These are phyloP conservation scores for Pontederia crassipes DNA, from an alignment of 176 grass and related monocot species.

Conservation along the genomic window DNA sequence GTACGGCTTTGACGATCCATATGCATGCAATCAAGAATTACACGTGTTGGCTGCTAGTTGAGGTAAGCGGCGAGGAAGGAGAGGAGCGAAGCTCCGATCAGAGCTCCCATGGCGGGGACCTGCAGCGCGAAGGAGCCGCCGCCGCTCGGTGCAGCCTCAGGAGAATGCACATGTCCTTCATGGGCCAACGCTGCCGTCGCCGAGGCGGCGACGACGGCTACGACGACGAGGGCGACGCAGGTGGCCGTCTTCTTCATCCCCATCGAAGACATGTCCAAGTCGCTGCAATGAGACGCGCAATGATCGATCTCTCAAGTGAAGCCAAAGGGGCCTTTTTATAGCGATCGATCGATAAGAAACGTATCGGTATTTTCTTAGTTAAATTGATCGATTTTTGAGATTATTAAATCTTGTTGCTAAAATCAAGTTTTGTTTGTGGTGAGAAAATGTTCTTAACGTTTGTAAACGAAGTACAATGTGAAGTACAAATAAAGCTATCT, in stretches of 20 bases:
- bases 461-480: too few relatives aligned
- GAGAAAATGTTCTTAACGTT: too few relatives aligned
- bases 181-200: constrained; percentile 36
- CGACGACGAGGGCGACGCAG: constrained; percentile 44
- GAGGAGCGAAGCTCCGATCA: constrained; percentile 30
- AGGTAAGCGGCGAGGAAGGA: constrained; percentile 67
- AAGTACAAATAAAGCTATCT: too few relatives aligned
- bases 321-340: neutral
- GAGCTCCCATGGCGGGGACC: constrained; percentile 31
- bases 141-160: constrained; percentile 20
- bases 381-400: too few relatives aligned
- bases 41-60: constrained; percentile 10
- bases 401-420: too few relatives aligned
- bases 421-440: too few relatives aligned
- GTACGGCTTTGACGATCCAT: too few relatives aligned
- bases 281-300: too few relatives aligned
- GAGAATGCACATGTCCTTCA: constrained; percentile 29
- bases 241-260: constrained; percentile 60
- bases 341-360: too few relatives aligned
- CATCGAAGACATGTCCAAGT: constrained; percentile 13
- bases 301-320: neutral
- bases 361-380: too few relatives aligned
- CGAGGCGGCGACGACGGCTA: constrained; percentile 36
- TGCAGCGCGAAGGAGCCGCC: constrained; percentile 13
- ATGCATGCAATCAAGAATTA: too few relatives aligned